phyloP scores from a whole-genome alignment of 2,329 filamentous ascomycete genomes.

The Neonectria coccinea region DNA sequence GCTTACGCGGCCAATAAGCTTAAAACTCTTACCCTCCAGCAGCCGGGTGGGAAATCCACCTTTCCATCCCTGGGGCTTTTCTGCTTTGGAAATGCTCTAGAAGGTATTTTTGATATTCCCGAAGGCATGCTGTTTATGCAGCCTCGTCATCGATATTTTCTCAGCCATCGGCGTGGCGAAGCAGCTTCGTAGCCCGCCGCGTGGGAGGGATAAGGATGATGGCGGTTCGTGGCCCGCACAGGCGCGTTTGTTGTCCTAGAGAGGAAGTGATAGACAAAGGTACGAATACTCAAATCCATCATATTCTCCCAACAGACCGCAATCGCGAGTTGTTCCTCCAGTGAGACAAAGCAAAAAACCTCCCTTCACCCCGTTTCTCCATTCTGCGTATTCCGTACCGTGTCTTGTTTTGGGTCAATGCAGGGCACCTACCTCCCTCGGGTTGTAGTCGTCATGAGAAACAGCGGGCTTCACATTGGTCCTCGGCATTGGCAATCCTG shows the following conservation, averaged over 20 bases:
- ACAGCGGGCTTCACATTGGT: slow-evolving; percentile 14
- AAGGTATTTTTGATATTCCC: neutral
- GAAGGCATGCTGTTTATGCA: neutral
- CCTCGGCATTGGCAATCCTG: slow-evolving; percentile 1
- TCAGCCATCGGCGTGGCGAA: slow-evolving; percentile 4
- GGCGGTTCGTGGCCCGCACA: neutral
- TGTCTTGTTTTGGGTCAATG: slow-evolving; percentile 2
- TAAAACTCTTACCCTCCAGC: neutral
- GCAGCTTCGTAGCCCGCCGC: slow-evolving; percentile 4
- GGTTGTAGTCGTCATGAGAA: slow-evolving; percentile 19
- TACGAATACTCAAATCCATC: neutral
- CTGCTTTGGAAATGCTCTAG: neutral
- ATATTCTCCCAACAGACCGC: neutral
- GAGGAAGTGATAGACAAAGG: slow-evolving; percentile 1
- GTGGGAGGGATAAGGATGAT: neutral
- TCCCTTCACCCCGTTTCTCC: neutral
- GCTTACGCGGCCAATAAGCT: slow-evolving; percentile 11
- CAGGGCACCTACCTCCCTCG: neutral
- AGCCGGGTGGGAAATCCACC: neutral
- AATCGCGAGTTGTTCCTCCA: slow-evolving; percentile 7
- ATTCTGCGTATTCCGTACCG: neutral
- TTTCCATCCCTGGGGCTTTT: too few relatives aligned
- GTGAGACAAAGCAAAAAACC: slow-evolving; percentile 1
- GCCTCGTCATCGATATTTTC: neutral
- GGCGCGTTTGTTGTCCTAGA: neutral